phyloP scores from a whole-genome alignment of 2,329 filamentous ascomycete genomes.

The Sarocladium brachiariae region DNA sequence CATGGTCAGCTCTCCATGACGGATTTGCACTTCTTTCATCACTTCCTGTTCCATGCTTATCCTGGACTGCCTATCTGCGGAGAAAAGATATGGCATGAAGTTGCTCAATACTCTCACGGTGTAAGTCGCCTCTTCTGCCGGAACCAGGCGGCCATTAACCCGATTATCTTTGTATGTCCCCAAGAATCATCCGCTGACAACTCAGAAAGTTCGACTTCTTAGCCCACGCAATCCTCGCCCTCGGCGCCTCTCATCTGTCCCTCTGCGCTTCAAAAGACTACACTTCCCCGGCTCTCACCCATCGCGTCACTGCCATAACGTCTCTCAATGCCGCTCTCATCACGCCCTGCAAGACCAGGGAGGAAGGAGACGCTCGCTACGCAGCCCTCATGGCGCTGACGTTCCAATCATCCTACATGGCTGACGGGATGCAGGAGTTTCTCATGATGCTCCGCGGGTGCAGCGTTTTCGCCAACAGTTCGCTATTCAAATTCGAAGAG shows the following conservation, averaged over 20 bases:
- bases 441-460: conserved; percentile 32
- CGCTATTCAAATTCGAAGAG: background rate
- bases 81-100: conserved; percentile 28
- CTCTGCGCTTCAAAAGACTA: conserved; percentile 19
- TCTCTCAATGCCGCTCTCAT: conserved; percentile 27
- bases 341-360: conserved; percentile 18
- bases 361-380: conserved; percentile 30
- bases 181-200: conserved; percentile 1
- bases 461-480: conserved; percentile 14
- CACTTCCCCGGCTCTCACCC: conserved; percentile 23
- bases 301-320: conserved; percentile 31
- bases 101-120: conserved; percentile 29
- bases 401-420: conserved; percentile 32
- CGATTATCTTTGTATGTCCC: too few relatives aligned
- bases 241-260: conserved; percentile 31
- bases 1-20: conserved; percentile 17
- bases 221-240: conserved; percentile 34
- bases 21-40: conserved; percentile 46
- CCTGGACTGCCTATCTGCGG: conserved; percentile 31
- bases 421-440: conserved; percentile 32
- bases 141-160: too few relatives aligned
- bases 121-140: conserved; percentile 18
- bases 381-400: conserved; percentile 28
- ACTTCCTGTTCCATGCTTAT: conserved; percentile 41
- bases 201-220: conserved; percentile 30